These are phyloP conservation scores for Hanseniaspora sp. DNA, from an alignment of 1,139 yeast genomes.

Conservation along the genomic window DNA sequence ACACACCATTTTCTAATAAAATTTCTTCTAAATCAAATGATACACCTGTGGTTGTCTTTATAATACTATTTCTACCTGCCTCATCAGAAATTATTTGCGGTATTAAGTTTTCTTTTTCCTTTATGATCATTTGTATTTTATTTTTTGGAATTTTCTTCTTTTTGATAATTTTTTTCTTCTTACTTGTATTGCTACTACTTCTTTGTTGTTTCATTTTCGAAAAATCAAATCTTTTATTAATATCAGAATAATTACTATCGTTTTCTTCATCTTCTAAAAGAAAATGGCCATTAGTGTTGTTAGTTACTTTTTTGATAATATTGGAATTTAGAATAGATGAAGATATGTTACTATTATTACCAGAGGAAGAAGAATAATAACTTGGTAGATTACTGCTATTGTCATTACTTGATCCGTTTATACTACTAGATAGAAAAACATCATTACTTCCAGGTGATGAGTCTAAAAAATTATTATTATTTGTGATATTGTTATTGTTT, in stretches of 20 bases:
- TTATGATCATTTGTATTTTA: slow-evolving; percentile 1
- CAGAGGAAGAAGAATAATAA: background rate
- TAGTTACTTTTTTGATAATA: slow-evolving; percentile 15
- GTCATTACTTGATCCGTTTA: background rate
- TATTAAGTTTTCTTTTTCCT: slow-evolving; percentile 13
- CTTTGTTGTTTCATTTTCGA: background rate
- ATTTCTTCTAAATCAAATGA: slow-evolving; percentile 3
- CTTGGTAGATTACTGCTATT: slow-evolving; percentile 1
- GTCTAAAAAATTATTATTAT: background rate
- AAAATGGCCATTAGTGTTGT: slow-evolving; percentile 19
- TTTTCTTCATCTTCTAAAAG: slow-evolving; percentile 20
- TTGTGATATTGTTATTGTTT: background rate
- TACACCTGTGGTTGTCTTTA: slow-evolving; percentile 2
- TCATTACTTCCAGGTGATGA: slow-evolving; percentile 5
- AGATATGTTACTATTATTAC: background rate
- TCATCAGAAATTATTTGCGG: background rate
- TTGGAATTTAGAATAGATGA: background rate
- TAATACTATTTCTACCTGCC: background rate
- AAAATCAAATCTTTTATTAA: slow-evolving; percentile 11
- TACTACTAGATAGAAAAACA: slow-evolving; percentile 1
- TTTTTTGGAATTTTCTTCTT: background rate
- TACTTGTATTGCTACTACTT: background rate
- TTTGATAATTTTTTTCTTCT: background rate
- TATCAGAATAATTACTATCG: slow-evolving; percentile 8
- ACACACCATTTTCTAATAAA: background rate